Conservation (phyloP, 371 early-diverging fungal species). For the Rhizomucor pusillus region DNA sequence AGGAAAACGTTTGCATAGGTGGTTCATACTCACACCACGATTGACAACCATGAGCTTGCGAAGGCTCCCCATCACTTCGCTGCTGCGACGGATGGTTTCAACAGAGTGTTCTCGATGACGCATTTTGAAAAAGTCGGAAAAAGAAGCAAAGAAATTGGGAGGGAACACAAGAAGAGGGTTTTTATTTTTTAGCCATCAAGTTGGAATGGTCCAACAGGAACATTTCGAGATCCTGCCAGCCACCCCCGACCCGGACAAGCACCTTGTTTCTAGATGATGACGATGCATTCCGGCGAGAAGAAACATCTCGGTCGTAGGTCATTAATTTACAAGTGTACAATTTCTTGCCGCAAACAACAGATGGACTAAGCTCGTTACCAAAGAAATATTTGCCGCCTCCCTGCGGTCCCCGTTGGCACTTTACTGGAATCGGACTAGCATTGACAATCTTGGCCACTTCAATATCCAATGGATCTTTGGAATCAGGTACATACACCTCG, state of each 20-base stretch:
- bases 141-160: not conserved
- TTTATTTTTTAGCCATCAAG: constrained; percentile 22
- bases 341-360: constrained; percentile 43
- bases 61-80: constrained; percentile 47
- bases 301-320: constrained; percentile 36
- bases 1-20: not conserved
- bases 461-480: constrained; percentile 54
- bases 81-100: constrained; percentile 61
- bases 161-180: not conserved
- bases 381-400: constrained; percentile 57
- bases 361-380: constrained; percentile 51
- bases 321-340: constrained; percentile 49
- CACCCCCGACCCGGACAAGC: constrained; percentile 67
- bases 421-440: constrained; percentile 47
- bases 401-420: constrained; percentile 40
- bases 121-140: constrained; percentile 6
- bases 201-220: constrained; percentile 53
- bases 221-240: constrained; percentile 67
- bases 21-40: constrained; percentile 60
- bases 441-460: constrained; percentile 59
- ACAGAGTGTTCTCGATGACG: constrained; percentile 56
- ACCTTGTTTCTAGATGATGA: constrained; percentile 47
- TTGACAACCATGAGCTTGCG: constrained; percentile 65
- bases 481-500: constrained; percentile 36
- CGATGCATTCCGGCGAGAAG: constrained; percentile 5